Percentiles rank a stretch among this genome's conserved stretches.
Conservation (phyloP, 1,139 yeast species). For the Protomyces lactucae-debilis region DNA sequence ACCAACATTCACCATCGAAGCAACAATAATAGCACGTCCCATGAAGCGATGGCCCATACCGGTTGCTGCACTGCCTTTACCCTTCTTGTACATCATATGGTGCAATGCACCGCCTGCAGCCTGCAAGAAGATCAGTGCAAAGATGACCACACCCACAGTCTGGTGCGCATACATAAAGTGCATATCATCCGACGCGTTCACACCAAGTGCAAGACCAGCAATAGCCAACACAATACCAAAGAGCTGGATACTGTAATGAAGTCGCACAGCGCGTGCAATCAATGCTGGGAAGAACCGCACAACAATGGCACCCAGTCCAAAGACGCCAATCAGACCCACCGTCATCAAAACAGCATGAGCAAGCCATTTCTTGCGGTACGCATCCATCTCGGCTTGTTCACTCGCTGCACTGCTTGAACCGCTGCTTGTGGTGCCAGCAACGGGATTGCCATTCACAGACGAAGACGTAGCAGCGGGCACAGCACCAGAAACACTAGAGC, state of each 20-base stretch:
- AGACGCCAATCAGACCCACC: neutral
- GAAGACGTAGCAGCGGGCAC: neutral
- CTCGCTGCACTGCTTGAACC: neutral
- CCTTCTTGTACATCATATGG: neutral
- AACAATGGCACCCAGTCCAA: constrained; percentile 1
- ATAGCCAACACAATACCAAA: neutral
- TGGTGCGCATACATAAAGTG: constrained; percentile 7
- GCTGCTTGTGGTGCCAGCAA: neutral
- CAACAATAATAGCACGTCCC: constrained; percentile 3
- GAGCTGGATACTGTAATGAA: constrained; percentile 1
- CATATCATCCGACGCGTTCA: neutral
- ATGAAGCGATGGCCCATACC: neutral
- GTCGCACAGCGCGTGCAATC: neutral
- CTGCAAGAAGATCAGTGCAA: neutral
- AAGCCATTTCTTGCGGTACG: neutral
- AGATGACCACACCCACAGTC: constrained; percentile 8
- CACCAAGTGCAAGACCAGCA: constrained; percentile 1
- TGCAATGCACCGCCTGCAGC: neutral
- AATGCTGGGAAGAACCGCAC: constrained; percentile 5
- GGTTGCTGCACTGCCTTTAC: neutral
- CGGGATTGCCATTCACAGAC: neutral
- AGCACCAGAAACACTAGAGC: neutral
- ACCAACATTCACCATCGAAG: constrained; percentile 4
- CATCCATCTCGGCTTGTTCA: neutral
- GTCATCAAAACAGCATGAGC: constrained; percentile 6